A percentile compares a stretch with the other conserved stretches of the same genome.
phyloP scores from a whole-genome alignment of 208 protist genomes.

The Trichomonas vaginalis region DNA sequence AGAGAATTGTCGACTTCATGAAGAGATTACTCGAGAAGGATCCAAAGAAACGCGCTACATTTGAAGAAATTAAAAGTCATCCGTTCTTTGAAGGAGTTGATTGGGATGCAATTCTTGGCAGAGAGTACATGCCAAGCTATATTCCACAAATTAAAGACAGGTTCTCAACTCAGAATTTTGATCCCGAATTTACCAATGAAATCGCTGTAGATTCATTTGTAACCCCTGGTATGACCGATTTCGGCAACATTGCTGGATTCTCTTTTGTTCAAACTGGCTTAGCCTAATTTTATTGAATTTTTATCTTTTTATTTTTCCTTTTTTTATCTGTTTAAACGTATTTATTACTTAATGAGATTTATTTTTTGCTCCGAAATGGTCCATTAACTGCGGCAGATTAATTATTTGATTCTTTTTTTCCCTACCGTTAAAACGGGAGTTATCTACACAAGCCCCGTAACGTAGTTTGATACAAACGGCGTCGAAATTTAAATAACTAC shows the following conservation, averaged over 20 bases:
- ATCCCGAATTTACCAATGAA: background rate
- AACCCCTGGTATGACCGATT: background rate
- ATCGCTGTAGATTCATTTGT: background rate
- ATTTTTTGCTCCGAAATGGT: too few species aligned
- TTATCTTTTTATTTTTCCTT: too few species aligned
- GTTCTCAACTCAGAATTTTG: background rate
- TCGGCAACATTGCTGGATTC: background rate
- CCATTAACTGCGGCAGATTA: too few species aligned
- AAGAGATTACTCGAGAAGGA: background rate
- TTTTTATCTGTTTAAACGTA: too few species aligned
- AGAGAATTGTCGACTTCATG: background rate
- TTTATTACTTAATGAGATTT: too few species aligned
- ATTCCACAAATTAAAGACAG: background rate
- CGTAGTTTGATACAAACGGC: too few species aligned
- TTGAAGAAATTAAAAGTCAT: background rate
- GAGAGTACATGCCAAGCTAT: background rate
- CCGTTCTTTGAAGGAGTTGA: conserved; percentile 13
- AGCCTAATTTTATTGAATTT: background rate
- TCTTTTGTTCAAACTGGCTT: too few species aligned
- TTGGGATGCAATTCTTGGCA: background rate
- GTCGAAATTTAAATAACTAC: too few species aligned
- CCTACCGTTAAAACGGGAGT: too few species aligned
- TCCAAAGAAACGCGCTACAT: background rate
- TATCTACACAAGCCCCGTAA: too few species aligned
- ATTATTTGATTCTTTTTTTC: too few species aligned